Conservation (phyloP, 768 basidiomycete genomes). For the Sporobolomyces phaffii region DNA sequence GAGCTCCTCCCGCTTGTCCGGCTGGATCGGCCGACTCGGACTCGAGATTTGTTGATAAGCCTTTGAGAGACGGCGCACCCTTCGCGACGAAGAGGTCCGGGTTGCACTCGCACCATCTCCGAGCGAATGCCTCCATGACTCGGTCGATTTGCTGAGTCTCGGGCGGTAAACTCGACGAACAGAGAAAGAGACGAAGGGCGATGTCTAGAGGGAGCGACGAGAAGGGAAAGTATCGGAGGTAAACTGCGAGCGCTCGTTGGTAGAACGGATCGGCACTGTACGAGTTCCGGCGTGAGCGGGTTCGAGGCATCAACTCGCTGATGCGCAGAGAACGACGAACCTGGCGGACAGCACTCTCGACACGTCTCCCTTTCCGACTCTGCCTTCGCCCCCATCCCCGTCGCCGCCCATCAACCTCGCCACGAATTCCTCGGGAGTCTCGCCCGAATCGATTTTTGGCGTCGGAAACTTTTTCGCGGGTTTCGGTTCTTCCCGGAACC, state of each 20-base stretch:
- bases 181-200: slow-evolving; percentile 77
- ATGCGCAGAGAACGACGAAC: slow-evolving; percentile 49
- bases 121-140: slow-evolving; percentile 90
- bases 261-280: slow-evolving; percentile 67
- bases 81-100: slow-evolving; percentile 61
- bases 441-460: slow-evolving; percentile 48
- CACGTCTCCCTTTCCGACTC: slow-evolving; percentile 55
- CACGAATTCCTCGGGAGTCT: slow-evolving; percentile 67
- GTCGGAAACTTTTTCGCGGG: slow-evolving; percentile 19
- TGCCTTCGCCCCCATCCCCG: not conserved
- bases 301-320: not conserved
- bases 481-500: slow-evolving; percentile 49
- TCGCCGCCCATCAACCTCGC: slow-evolving; percentile 52
- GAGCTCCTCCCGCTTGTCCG: slow-evolving; percentile 48
- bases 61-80: slow-evolving; percentile 58
- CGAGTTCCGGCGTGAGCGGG: not conserved
- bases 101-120: slow-evolving; percentile 75
- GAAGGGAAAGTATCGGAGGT: slow-evolving; percentile 74
- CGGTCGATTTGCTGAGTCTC: slow-evolving; percentile 99
- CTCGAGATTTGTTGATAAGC: not conserved
- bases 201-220: slow-evolving; percentile 75
- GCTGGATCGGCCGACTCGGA: not conserved
- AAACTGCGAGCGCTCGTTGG: slow-evolving; percentile 60
- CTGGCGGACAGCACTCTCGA: slow-evolving; percentile 72
- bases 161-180: slow-evolving; percentile 82